Conservation (phyloP, 177 flowering plant species). For the Vitis hybrid region DNA sequence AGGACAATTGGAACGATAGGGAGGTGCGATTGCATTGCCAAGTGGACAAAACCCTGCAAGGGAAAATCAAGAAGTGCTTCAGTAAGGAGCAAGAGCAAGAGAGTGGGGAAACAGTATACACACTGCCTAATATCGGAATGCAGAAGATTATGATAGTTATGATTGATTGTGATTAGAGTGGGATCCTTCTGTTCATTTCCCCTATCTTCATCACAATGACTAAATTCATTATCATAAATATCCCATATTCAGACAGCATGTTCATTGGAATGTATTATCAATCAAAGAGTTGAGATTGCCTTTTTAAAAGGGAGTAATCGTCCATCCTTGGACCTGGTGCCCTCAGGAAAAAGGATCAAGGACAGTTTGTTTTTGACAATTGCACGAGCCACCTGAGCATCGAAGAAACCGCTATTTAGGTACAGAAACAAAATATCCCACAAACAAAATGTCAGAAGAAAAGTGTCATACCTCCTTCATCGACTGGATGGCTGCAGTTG, state of each 20-base stretch:
- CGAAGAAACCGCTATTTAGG: slow-evolving; percentile 4
- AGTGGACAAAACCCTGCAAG: slow-evolving; percentile 55
- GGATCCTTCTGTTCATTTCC: too few species aligned
- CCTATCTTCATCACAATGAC: too few species aligned
- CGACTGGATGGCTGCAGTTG: slow-evolving; percentile 44
- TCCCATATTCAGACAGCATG: too few species aligned
- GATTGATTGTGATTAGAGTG: too few species aligned
- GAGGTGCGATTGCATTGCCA: slow-evolving; percentile 46
- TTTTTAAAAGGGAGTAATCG: slow-evolving; percentile 59
- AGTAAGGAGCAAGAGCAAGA: background rate
- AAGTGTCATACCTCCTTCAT: slow-evolving; percentile 36
- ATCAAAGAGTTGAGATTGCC: slow-evolving; percentile 21
- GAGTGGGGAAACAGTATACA: too few species aligned
- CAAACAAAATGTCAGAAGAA: background rate
- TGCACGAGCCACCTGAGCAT: slow-evolving; percentile 41
- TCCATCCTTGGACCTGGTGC: slow-evolving; percentile 54
- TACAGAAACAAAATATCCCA: background rate
- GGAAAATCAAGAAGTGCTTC: background rate
- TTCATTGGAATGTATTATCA: background rate
- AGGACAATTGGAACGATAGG: slow-evolving; percentile 60
- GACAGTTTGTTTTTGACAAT: slow-evolving; percentile 45
- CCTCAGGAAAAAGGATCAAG: slow-evolving; percentile 56
- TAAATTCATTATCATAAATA: too few species aligned
- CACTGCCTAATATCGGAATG: too few species aligned
- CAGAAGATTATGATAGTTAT: background rate